Percentiles rank a stretch among this genome's conserved stretches.
phyloP scores from a whole-genome alignment of 495 filamentous ascomycete genomes.

The Tuber umbilicatum region DNA sequence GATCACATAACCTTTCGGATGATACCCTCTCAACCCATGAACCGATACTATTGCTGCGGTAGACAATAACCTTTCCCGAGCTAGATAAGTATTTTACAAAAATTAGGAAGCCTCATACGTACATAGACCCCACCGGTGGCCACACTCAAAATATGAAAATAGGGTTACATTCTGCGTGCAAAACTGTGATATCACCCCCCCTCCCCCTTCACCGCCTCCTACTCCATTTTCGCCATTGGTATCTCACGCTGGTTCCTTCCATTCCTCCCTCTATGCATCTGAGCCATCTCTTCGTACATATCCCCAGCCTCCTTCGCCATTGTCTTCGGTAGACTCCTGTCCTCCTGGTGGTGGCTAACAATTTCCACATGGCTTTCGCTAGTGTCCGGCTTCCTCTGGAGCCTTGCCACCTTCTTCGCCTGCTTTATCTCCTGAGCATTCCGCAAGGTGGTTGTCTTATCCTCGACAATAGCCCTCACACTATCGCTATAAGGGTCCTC shows the following conservation, averaged over 20 bases:
- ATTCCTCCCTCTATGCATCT: not conserved
- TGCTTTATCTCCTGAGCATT: too few relatives aligned
- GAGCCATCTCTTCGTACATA: not conserved
- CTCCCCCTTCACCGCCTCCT: not conserved
- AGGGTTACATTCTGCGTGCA: not conserved
- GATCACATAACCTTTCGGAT: not conserved
- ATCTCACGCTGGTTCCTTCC: not conserved
- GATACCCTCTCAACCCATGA: not conserved
- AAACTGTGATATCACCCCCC: too few relatives aligned
- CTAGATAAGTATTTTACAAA: not conserved
- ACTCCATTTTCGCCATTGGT: not conserved
- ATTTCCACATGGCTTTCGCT: too few relatives aligned
- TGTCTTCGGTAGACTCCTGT: too few relatives aligned
- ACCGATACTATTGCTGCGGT: not conserved
- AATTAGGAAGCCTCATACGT: not conserved
- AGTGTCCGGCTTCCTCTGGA: too few relatives aligned
- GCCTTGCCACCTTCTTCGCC: too few relatives aligned
- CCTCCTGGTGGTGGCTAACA: too few relatives aligned
- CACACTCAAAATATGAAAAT: not conserved
- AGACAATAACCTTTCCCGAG: too few relatives aligned
- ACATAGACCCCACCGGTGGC: not conserved
- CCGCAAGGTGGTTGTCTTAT: too few relatives aligned
- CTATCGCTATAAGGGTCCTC: too few relatives aligned
- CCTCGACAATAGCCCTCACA: too few relatives aligned
- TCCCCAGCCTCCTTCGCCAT: not conserved